Base-by-base conservation (phyloP, 768 basidiomycete genomes). In the Pleurotus platypus region DNA sequence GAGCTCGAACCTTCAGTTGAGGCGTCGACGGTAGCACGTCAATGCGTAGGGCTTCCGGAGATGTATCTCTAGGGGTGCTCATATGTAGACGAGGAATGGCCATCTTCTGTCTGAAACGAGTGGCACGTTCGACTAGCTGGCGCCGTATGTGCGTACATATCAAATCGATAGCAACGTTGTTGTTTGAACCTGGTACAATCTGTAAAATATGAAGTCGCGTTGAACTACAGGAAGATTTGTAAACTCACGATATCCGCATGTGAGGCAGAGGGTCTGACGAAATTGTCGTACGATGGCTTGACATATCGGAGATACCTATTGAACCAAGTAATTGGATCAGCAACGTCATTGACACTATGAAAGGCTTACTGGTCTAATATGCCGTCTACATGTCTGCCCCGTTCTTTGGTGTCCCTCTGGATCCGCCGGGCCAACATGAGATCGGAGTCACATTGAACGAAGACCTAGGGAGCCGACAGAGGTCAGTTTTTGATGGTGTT, bases 351-450 rank as follows among this genome's bases (percentile, higher is more conserved):
- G 38, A 15, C 7, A 15, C 2, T 11, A 45, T 48, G 22, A 24
- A 43, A 48, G 62, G 67, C 81, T 59, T 62, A 92, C 89, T 97
- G 94, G 64, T 94, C 91, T 8, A 98, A 80, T 49, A 98, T 82
- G 1, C 96, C 95, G 3, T 86, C 85, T 0, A 98, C 87, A 56
- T 79, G 85, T 55, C 97, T 76, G 0, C 92, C 92, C 46, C 97
- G 83, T 69, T 99, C 94, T 63, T 85, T 82, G 15, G 92, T 83
- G 65, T 98, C 97, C 55, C 97, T 80, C 60, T 83, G 78, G 55
- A 99, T 89, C 39, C 97, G 84, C 57, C 97, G 84, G 1, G 96
- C 93, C 48, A 99, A 86, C 97, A 99, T 99, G 18, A 98, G 75
- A 69, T 99, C 97, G 6, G 94, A 89, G 67, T 98, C 94, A 58